Evolutionary conservation across 139 green algal species (phyloP).

Genomic region (Closterium sp.): DNA sequence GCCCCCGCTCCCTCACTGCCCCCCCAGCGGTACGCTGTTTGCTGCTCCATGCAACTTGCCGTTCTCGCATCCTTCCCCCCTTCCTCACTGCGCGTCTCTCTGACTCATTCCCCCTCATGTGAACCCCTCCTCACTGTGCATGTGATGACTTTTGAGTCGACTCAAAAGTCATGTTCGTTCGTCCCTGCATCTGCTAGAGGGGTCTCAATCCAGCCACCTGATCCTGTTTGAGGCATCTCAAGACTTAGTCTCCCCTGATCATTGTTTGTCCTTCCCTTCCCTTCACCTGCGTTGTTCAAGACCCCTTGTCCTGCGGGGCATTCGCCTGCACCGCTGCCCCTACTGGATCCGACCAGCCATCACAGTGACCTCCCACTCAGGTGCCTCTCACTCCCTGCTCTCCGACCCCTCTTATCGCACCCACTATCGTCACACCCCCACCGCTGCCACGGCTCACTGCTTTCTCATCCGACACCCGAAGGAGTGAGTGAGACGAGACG

Average conservation of each 20-base stretch:
- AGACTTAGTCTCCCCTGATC: no score
- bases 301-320: constrained; percentile 6
- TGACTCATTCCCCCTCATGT: neutral
- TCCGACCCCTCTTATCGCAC: no score
- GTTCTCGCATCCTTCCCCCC: neutral
- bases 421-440: neutral
- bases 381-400: neutral
- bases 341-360: constrained; percentile 49
- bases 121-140: no score
- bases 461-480: no score
- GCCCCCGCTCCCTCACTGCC: neutral
- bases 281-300: neutral
- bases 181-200: no score
- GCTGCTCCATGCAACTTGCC: neutral
- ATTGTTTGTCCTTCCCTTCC: no score
- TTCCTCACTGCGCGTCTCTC: neutral
- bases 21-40: neutral
- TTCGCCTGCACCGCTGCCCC: constrained; percentile 41
- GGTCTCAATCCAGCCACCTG: no score
- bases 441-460: no score
- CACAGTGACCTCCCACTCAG: constrained; percentile 23
- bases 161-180: no score
- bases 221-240: no score
- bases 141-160: no score
- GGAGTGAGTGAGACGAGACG: no score